Base-by-base conservation (phyloP, 352 stramenopile genomes). In the Globisporangium iwayamae region DNA sequence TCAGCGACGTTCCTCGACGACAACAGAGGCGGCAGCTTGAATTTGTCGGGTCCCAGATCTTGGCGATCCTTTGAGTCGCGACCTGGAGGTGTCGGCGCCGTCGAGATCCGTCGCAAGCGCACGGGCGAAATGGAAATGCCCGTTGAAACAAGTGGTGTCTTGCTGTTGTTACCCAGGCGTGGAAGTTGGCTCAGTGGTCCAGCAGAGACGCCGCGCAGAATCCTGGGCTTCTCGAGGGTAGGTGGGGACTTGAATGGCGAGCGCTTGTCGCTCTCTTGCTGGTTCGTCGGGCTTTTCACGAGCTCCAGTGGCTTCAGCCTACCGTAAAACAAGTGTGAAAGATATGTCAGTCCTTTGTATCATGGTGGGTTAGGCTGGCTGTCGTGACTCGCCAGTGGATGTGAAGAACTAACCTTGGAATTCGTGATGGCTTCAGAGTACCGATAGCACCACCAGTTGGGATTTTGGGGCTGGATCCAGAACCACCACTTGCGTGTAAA, bases 231-330 rank as follows among this genome's bases (percentile, higher is more conserved):
- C 30, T 64, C 46, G 30, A 22, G 14, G 10, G n/a, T 28, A 6
- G 32, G n/a, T 20, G 52, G n/a, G 13, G 52, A 56, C 8, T 41
- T 30, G 52, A 58, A 62, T 34, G 63, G 25, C 20, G 41, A 47
- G 5, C 22, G 47, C 13, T 45, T 20, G 22, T 58, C 18, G 22
- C 46, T 54, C 39, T 65, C 50, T 28, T 54, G 32, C 41, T 56
- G 60, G 46, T 69, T 68, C 14, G 25, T 67, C 18, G 34, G 55
- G 45, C n/a, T 50, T 54, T 32, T 68, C 48, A 28, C 43, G 56
- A 72, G 22, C 16, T 76, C 71, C 25, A 86, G 66, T 1, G 75
- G 57, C 20, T 81, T 80, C n/a, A 86, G 58, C 54, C 76, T 87
- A 48, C n/a, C 11, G 25, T 28, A 38, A 18, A 4, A 55, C 16